Conservation (phyloP, 2,329 filamentous ascomycete genomes). For the Nemania diffusa region DNA sequence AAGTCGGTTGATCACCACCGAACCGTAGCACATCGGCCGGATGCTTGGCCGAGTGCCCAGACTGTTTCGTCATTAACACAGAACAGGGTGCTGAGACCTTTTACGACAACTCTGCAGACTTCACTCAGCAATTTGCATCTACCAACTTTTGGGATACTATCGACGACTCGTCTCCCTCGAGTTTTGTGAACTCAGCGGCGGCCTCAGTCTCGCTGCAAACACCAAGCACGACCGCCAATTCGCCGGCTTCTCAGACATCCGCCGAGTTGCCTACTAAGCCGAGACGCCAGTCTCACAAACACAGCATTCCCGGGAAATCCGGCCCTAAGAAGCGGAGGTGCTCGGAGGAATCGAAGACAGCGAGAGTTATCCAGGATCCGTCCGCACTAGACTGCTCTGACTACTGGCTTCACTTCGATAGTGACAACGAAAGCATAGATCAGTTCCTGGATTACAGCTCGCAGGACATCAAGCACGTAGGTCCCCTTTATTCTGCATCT, state of each 20-base stretch:
- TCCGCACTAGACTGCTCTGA: conserved; percentile 51
- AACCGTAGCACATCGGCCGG: conserved; percentile 3
- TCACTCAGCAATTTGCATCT: conserved; percentile 47
- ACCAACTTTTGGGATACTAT: conserved; percentile 51
- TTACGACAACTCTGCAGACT: conserved; percentile 48
- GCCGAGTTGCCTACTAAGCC: conserved; percentile 39
- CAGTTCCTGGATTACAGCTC: conserved; percentile 38
- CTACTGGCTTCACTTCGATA: conserved; percentile 52
- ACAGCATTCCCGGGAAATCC: conserved; percentile 44
- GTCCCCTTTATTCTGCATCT: conserved; percentile 37
- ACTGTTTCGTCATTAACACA: conserved; percentile 32
- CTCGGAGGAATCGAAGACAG: conserved; percentile 44
- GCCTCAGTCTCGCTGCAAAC: conserved; percentile 45
- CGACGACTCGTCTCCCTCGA: conserved; percentile 47
- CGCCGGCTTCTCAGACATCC: conserved; percentile 45
- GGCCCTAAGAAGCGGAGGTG: conserved; percentile 47
- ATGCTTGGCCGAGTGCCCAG: conserved; percentile 1
- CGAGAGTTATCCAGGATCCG: conserved; percentile 44
- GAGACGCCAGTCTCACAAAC: conserved; percentile 44
- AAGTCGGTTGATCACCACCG: conserved; percentile 34
- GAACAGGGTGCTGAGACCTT: conserved; percentile 47
- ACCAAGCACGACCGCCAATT: conserved; percentile 44
- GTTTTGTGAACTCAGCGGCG: conserved; percentile 45
- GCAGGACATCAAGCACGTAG: conserved; percentile 43
- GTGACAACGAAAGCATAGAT: conserved; percentile 50